Conservation (phyloP, 257 asterid species). For the Leptodermis oblonga region DNA sequence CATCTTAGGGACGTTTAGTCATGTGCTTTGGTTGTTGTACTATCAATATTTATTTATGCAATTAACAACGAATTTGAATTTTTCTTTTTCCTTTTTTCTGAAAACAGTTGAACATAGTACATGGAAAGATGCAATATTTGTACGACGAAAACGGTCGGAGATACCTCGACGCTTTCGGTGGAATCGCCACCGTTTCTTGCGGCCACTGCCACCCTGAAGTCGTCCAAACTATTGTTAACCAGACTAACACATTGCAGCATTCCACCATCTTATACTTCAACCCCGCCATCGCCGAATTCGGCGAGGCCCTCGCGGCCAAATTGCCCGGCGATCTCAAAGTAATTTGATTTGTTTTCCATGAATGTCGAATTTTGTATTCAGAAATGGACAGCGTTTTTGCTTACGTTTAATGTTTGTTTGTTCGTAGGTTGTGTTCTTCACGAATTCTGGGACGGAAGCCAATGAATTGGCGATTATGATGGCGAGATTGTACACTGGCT, state of each 20-base stretch:
- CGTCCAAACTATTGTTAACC: constrained; percentile 53
- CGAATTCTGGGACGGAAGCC: constrained; percentile 83
- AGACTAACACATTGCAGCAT: constrained; percentile 54
- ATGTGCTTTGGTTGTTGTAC: too few relatives aligned
- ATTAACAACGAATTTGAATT: too few relatives aligned
- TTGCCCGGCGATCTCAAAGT: constrained; percentile 79
- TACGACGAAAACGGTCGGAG: constrained; percentile 62
- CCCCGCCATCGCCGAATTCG: constrained; percentile 64
- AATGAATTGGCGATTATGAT: constrained; percentile 74
- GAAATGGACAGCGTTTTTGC: not conserved
- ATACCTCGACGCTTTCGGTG: constrained; percentile 66
- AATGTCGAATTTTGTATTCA: not conserved
- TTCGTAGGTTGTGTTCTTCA: constrained; percentile 60
- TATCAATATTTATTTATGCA: too few relatives aligned
- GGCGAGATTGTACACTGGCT: constrained; percentile 61
- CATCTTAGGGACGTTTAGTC: too few relatives aligned
- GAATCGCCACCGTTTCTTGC: constrained; percentile 72
- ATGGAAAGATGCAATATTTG: constrained; percentile 76
- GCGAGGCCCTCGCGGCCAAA: constrained; percentile 66
- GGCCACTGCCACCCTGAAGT: constrained; percentile 89
- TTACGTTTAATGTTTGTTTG: not conserved
- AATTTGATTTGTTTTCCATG: not conserved
- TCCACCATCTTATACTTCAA: constrained; percentile 61
- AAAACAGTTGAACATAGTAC: constrained; percentile 59
- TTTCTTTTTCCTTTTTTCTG: not conserved